Base-by-base conservation (phyloP, 2,329 filamentous ascomycete genomes). In the Madurella fahalii region DNA sequence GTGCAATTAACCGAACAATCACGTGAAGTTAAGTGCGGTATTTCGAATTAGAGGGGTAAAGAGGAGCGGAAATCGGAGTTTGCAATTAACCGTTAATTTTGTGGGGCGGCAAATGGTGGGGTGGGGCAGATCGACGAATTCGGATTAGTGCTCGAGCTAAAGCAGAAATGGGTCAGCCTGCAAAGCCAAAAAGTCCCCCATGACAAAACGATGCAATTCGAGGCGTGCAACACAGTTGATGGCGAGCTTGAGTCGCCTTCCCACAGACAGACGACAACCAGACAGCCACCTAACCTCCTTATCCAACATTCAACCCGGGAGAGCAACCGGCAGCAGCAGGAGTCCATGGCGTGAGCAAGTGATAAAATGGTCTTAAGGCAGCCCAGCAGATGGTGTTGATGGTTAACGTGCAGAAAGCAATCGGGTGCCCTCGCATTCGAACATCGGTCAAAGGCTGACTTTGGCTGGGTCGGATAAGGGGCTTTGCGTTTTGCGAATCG, bases 91-190 rank as follows among this genome's bases (percentile, higher is more conserved):
- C 25, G 42, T 18, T 16, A 37, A 13, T 1, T 43, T 43, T 49
- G 42, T 41, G 48, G 39, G 40, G 15, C 9, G 39, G 9, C 8
- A 43, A 31, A 17, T 18, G 40, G 18, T 18, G 20, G 32, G 20
- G 47, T 48, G 47, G 51, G 46, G 47, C 20, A 16, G 2, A 11
- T 1, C 11, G 31, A 50, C 47, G 16, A 25, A 53, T 53, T 51
- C 40, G 50, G 48, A 50, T 50, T 53, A 54, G 47, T 46, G 47
- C n/a, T 18, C 13, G 7, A 53, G 46, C 41, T 52, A 45, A 43
- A 47, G 11, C 17, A n/a, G 37, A 41, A 40, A 30, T 15, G 9
- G 5, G 51, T 57, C 51, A 57, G 55, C 51, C 40, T 45, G 32
- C 48, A 4, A 47, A 51, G 32, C 15, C 37, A 17, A 40, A 40